A percentile compares a stretch with the other conserved stretches of the same genome.
Conservation (phyloP, 2,329 filamentous ascomycete genomes). For the Apiospora hydei region DNA sequence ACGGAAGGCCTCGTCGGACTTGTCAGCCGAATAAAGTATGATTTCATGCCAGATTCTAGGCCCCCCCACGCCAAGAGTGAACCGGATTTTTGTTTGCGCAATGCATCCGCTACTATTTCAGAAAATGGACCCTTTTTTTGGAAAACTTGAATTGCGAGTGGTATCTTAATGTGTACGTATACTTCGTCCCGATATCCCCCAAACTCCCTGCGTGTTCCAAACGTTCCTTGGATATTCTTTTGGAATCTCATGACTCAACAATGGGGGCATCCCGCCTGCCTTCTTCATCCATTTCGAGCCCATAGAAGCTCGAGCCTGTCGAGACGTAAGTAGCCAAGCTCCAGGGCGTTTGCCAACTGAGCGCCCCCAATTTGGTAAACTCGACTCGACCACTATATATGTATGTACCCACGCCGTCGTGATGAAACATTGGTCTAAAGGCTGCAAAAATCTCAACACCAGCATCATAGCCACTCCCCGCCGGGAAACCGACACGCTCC, state of each 20-base stretch:
- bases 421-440: background rate
- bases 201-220: background rate
- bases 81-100: background rate
- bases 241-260: background rate
- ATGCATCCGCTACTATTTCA: background rate
- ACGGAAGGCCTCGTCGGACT: background rate
- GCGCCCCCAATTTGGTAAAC: background rate
- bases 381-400: background rate
- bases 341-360: background rate
- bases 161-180: conserved; percentile 11
- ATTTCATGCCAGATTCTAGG: background rate
- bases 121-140: background rate
- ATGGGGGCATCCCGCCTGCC: background rate
- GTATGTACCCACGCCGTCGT: background rate
- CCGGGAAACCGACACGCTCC: background rate
- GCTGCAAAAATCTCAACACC: background rate
- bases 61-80: background rate
- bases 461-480: background rate
- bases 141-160: background rate
- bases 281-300: background rate
- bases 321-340: background rate
- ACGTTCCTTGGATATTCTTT: background rate
- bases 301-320: background rate
- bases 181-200: conserved; percentile 2
- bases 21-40: background rate